Base-by-base conservation (phyloP, 2,329 filamentous ascomycete species). In the Diplodia mutila region DNA sequence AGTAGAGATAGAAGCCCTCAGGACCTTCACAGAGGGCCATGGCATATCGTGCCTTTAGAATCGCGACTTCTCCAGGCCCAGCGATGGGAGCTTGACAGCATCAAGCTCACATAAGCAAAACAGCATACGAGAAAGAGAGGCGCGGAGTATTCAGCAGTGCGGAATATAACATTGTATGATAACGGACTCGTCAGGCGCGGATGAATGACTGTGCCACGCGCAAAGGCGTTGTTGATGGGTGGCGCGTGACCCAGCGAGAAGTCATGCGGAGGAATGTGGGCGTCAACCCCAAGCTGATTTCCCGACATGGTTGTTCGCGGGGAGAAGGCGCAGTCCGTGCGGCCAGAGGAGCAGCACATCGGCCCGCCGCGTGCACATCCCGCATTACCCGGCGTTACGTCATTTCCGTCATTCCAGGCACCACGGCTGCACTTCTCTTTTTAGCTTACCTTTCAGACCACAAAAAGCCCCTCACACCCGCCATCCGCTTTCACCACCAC, bases 301-400 rank as follows among this genome's bases (percentile, higher is more conserved):
- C 34, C 55, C 37, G 23, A 42, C 14, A 25, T 23, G 54, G 23
- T 42, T 57, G 32, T 34, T 21, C n/a, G 27, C 18, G 53, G 11
- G 7, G 34, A n/a, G 53, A 16, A 55, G 16, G 29, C 2, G 51
- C 51, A 16, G 23, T 53, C 18, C 23, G 48, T 51, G 48, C 48
- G 21, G 14, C 6, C 23, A 18, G 25, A 14, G 51, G 18, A 54
- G 52, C 29, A 54, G 14, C n/a, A 12, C 27, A n/a, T 21, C 27
- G 27, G 52, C 25, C 52, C 51, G 48, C 48, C 11, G 42, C 42
- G 3, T 27, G 21, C 16, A 23, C 8, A 34, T 29, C 37, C 55
- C 39, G 39, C 54, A 16, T 51, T 63, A 63, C 46, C 59, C 59
- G 57, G 8, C 21, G 42, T 63, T 51, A 63, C 59, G 59, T 63